Conservation (phyloP, 2,329 filamentous ascomycete genomes). For the Ilyonectria sp. region DNA sequence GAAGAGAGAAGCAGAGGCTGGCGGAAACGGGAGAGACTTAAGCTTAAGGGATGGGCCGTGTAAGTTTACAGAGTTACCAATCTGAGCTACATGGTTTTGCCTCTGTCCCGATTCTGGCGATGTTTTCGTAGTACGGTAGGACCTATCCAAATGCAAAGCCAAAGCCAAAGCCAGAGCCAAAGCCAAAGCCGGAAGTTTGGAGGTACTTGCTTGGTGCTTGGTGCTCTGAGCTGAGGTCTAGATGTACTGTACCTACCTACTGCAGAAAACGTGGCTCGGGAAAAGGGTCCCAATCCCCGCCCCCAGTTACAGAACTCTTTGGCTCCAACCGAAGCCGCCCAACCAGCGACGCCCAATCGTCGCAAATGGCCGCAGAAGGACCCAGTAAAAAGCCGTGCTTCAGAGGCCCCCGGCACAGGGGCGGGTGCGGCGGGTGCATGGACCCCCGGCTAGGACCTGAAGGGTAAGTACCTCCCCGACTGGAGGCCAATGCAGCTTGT, state of each 20-base stretch:
- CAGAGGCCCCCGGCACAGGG: slow-evolving; percentile 12
- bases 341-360: slow-evolving; percentile 1
- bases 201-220: background rate
- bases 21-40: background rate
- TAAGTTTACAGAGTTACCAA: background rate
- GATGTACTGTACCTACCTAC: background rate
- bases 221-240: background rate
- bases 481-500: background rate
- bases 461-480: background rate
- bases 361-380: background rate
- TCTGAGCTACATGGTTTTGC: background rate
- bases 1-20: background rate
- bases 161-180: background rate
- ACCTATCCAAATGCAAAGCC: background rate
- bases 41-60: background rate
- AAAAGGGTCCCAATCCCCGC: slow-evolving; percentile 23
- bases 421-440: slow-evolving; percentile 24
- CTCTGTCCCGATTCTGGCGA: background rate
- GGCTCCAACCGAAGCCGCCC: slow-evolving; percentile 4
- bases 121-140: background rate
- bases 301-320: slow-evolving; percentile 29
- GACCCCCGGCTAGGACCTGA: slow-evolving; percentile 7
- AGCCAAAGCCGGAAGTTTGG: background rate
- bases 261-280: slow-evolving; percentile 28
- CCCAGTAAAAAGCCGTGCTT: background rate